These are phyloP conservation scores for Actinomortierella wolfii DNA, from an alignment of 371 early-diverging fungal species.

Conservation along the genomic window DNA sequence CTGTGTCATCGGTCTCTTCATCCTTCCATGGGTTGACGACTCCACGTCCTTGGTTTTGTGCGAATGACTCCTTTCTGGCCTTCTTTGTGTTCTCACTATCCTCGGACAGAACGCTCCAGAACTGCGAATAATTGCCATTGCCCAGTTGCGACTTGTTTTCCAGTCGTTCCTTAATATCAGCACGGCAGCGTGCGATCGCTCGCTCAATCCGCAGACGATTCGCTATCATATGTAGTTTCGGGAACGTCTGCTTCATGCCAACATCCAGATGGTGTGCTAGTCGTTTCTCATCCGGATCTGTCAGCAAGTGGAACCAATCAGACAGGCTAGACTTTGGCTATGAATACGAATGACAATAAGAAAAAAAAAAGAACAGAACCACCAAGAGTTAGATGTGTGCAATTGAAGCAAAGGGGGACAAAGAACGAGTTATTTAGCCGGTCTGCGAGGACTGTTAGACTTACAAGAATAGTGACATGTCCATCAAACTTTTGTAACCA, in stretches of 20 bases:
- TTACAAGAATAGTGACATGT: conserved; percentile 80
- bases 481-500: conserved; percentile 92
- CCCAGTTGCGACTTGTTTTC: conserved; percentile 15
- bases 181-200: conserved; percentile 54
- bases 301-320: conserved; percentile 73
- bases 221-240: conserved; percentile 80
- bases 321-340: conserved; percentile 63
- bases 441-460: background rate
- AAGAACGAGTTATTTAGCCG: background rate
- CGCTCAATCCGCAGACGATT: conserved; percentile 82
- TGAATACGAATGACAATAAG: background rate
- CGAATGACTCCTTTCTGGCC: conserved; percentile 30
- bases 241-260: conserved; percentile 77
- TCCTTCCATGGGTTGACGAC: background rate
- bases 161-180: conserved; percentile 34
- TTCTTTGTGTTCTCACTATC: conserved; percentile 41
- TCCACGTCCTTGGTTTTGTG: too few species aligned
- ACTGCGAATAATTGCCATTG: background rate
- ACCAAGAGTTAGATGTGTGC: background rate
- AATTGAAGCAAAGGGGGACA: background rate
- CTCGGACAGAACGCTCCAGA: conserved; percentile 22
- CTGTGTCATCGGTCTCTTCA: background rate
- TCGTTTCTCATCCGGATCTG: conserved; percentile 71
- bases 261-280: conserved; percentile 60
- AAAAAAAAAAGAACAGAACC: background rate